Percentiles rank a stretch among this genome's conserved stretches.
phyloP scores from a whole-genome alignment of 495 filamentous ascomycete species.

The Annulohypoxylon moriforme region DNA sequence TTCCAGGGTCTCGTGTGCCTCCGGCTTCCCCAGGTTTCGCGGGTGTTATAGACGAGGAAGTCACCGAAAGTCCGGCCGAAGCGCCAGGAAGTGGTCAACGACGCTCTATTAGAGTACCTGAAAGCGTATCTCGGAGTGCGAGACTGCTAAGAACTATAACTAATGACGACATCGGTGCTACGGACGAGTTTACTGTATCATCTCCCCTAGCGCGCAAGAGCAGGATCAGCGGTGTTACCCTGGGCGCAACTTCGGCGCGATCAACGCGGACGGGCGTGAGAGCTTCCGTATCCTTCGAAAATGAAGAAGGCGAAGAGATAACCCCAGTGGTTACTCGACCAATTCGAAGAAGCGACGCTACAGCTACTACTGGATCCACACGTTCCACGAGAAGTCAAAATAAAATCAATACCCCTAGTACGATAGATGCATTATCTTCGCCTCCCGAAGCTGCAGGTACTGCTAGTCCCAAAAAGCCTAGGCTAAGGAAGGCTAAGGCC shows the following conservation, averaged over 20 bases:
- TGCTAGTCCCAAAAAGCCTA: constrained; percentile 45
- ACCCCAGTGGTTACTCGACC: constrained; percentile 26
- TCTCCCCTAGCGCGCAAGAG: constrained; percentile 56
- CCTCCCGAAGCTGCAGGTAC: constrained; percentile 47
- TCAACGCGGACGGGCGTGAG: constrained; percentile 34
- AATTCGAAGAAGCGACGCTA: constrained; percentile 36
- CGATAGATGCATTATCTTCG: constrained; percentile 46
- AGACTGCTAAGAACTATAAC: constrained; percentile 49
- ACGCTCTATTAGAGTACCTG: constrained; percentile 44
- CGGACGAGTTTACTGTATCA: constrained; percentile 47
- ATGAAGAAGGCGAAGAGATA: constrained; percentile 17
- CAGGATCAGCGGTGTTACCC: constrained; percentile 44
- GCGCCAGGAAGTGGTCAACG: constrained; percentile 61
- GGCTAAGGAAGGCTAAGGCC: constrained; percentile 24
- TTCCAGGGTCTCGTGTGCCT: constrained; percentile 15
- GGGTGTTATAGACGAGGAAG: constrained; percentile 48
- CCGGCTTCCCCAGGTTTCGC: constrained; percentile 27
- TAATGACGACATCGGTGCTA: constrained; percentile 36
- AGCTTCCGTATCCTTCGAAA: constrained; percentile 19
- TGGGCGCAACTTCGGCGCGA: constrained; percentile 23
- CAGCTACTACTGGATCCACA: constrained; percentile 23
- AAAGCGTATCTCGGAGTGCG: constrained; percentile 47
- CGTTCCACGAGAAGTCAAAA: constrained; percentile 43
- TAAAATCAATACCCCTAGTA: constrained; percentile 29
- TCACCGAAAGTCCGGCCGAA: constrained; percentile 60